These are phyloP conservation scores for Rachicladosporium sp. DNA, from an alignment of 2,329 filamentous ascomycete genomes.

Conservation along the genomic window DNA sequence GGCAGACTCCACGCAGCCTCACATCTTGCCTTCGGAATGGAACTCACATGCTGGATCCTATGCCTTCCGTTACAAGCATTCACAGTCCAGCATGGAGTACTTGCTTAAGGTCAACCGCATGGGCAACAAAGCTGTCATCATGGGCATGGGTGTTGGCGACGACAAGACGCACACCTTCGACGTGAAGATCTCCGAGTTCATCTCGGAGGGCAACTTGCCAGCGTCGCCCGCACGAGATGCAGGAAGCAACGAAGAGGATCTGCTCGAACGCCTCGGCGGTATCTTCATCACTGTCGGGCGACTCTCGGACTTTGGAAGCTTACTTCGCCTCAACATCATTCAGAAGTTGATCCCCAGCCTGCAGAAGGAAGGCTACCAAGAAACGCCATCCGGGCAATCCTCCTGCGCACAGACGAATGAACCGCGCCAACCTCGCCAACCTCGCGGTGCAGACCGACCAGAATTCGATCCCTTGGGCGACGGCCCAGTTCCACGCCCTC, in stretches of 20 bases:
- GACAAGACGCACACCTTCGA: constrained; percentile 74
- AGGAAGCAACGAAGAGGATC: constrained; percentile 22
- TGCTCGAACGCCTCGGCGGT: constrained; percentile 19
- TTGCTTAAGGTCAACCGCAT: constrained; percentile 71
- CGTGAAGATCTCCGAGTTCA: constrained; percentile 58
- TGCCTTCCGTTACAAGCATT: constrained; percentile 76
- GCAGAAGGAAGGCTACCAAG: constrained; percentile 67
- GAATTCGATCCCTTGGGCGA: constrained; percentile 39
- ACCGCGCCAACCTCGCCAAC: constrained; percentile 8
- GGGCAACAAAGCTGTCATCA: constrained; percentile 71
- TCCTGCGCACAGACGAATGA: constrained; percentile 3
- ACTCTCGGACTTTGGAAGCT: constrained; percentile 53
- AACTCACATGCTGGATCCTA: constrained; percentile 59
- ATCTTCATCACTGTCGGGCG: constrained; percentile 62
- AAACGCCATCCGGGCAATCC: constrained; percentile 26
- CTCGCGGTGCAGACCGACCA: constrained; percentile 19
- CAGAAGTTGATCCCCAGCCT: constrained; percentile 71
- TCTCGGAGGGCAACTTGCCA: constrained; percentile 51
- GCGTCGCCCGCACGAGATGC: constrained; percentile 24
- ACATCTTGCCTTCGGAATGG: constrained; percentile 65
- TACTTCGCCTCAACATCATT: constrained; percentile 68
- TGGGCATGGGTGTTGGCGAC: constrained; percentile 65
- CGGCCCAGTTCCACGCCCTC: constrained; percentile 51
- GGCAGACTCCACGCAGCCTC: constrained; percentile 31
- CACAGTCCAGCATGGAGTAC: constrained; percentile 73